These are phyloP conservation scores for Paramecium pentaurelia DNA, from an alignment of 73 alveolate species.

Conservation along the genomic window DNA sequence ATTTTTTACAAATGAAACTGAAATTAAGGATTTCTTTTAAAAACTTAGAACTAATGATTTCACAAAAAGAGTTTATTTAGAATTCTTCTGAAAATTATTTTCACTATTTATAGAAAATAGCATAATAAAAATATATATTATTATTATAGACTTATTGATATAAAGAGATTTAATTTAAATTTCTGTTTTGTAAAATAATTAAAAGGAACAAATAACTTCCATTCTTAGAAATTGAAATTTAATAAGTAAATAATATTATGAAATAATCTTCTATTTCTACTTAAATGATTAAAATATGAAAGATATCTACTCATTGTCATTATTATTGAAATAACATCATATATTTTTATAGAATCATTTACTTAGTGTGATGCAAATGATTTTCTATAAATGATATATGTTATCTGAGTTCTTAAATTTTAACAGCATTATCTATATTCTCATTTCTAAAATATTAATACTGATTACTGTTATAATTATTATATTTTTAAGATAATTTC, in stretches of 20 bases:
- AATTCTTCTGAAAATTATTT: not conserved
- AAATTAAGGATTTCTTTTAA: not conserved
- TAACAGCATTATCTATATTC: not conserved
- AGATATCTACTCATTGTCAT: not conserved
- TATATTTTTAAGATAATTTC: not conserved
- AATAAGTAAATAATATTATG: not conserved
- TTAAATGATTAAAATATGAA: not conserved
- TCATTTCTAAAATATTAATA: not conserved
- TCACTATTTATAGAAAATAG: not conserved
- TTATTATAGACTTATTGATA: not conserved
- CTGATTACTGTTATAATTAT: not conserved
- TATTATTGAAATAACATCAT: not conserved
- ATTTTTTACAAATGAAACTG: not conserved
- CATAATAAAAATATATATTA: not conserved
- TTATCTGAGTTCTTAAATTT: not conserved
- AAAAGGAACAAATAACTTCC: not conserved
- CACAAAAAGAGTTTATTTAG: slow-evolving; percentile 28
- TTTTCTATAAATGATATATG: not conserved
- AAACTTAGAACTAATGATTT: not conserved
- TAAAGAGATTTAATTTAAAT: not conserved
- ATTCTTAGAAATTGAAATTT: not conserved
- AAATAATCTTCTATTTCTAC: not conserved
- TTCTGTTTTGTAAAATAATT: not conserved
- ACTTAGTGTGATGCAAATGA: slow-evolving; percentile 15
- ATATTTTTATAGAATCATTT: not conserved